phyloP scores from a whole-genome alignment of 352 stramenopile genomes.

The Globisporangium radiosum region DNA sequence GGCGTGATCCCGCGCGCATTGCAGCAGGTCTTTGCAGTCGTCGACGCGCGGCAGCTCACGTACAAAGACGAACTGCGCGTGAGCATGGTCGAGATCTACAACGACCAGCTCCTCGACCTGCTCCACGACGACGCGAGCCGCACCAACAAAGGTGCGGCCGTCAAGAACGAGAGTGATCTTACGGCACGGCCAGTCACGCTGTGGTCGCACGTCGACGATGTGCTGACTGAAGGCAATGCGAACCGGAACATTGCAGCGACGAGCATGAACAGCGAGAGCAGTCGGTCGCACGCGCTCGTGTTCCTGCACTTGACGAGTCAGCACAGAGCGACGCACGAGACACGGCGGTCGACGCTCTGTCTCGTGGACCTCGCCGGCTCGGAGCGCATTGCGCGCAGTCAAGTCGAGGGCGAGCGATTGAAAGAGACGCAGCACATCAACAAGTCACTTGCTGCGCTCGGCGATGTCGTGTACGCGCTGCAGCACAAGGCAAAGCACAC shows the following conservation, averaged over 20 bases:
- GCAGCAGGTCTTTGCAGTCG: conserved; percentile 91
- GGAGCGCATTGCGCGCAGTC: conserved; percentile 88
- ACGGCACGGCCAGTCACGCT: conserved; percentile 42
- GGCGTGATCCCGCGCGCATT: conserved; percentile 96
- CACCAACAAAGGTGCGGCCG: conserved; percentile 38
- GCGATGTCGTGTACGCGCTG: conserved; percentile 95
- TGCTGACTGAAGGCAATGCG: conserved; percentile 67
- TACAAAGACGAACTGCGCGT: conserved; percentile 70
- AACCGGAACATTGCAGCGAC: conserved; percentile 80
- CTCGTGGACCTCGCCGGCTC: conserved; percentile 98
- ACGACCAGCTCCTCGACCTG: conserved; percentile 90
- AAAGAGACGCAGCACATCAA: conserved; percentile 98
- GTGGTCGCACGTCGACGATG: conserved; percentile 62
- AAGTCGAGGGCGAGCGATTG: conserved; percentile 81
- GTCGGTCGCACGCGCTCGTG: conserved; percentile 78
- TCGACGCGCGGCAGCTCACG: conserved; percentile 61
- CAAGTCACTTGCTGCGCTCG: conserved; percentile 95
- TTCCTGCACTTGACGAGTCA: conserved; percentile 75
- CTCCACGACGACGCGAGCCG: conserved; percentile 45
- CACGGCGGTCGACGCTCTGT: conserved; percentile 88
- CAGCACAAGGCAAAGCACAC: conserved; percentile 91
- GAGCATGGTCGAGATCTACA: conserved; percentile 98
- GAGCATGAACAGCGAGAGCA: conserved; percentile 85
- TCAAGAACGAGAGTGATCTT: conserved; percentile 73
- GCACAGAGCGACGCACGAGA: conserved; percentile 59